phyloP scores from a whole-genome alignment of 805 yeast species.

The Wickerhamiella lipophila region DNA sequence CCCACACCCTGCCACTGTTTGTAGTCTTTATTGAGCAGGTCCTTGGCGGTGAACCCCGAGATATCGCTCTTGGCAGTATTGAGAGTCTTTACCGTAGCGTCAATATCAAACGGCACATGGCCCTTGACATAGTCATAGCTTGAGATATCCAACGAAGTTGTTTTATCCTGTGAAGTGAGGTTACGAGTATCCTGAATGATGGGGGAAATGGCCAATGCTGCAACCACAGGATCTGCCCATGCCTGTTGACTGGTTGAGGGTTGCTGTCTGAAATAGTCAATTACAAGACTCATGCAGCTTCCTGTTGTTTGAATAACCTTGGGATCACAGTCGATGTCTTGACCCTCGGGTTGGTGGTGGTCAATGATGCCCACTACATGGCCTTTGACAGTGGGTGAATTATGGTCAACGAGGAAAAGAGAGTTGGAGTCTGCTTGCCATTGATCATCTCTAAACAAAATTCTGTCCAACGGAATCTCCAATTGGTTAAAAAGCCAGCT shows the following conservation, averaged over 20 bases:
- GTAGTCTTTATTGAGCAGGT: conserved; percentile 70
- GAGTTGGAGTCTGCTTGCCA: conserved; percentile 5
- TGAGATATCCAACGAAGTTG: conserved; percentile 44
- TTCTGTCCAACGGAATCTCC: conserved; percentile 35
- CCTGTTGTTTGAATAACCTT: conserved; percentile 52
- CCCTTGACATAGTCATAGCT: conserved; percentile 33
- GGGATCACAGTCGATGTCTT: conserved; percentile 39
- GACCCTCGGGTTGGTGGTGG: conserved; percentile 63
- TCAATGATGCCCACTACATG: conserved; percentile 50
- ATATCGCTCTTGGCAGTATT: conserved; percentile 48
- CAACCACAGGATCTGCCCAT: conserved; percentile 28
- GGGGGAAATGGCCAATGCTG: conserved; percentile 49
- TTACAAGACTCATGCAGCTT: conserved; percentile 67
- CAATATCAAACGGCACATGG: conserved; percentile 22
- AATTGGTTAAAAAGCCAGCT: conserved; percentile 38
- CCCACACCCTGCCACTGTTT: conserved; percentile 63
- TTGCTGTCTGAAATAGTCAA: conserved; percentile 41
- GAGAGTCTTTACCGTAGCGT: conserved; percentile 22
- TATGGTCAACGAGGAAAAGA: conserved; percentile 64
- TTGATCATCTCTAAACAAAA: conserved; percentile 56
- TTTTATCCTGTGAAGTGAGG: conserved; percentile 37
- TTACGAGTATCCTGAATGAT: conserved; percentile 65
- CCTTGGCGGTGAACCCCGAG: conserved; percentile 43
- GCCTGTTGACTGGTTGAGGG: conserved; percentile 1
- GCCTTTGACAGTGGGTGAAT: conserved; percentile 32